Percentiles rank a stretch among this genome's conserved stretches.
Conservation (phyloP, 2,329 filamentous ascomycete species). For the Aspergillus sp. region DNA sequence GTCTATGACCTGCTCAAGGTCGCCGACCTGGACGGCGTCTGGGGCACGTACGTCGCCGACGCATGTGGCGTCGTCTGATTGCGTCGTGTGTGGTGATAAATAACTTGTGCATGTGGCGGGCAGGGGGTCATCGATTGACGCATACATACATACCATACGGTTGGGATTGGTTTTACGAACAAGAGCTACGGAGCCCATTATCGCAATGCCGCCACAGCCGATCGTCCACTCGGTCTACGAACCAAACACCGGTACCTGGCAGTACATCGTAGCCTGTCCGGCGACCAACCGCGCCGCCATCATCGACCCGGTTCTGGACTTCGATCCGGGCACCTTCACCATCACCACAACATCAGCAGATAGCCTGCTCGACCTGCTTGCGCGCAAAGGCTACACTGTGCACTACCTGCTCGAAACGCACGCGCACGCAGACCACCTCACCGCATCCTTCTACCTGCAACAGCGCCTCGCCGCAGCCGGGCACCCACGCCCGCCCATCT, state of each 20-base stretch:
- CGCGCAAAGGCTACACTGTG: conserved; percentile 45
- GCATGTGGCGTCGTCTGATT: neutral
- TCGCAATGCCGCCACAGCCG: conserved; percentile 29
- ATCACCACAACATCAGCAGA: conserved; percentile 54
- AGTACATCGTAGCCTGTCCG: conserved; percentile 58
- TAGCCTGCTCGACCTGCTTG: conserved; percentile 43
- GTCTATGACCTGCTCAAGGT: neutral
- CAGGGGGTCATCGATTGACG: neutral
- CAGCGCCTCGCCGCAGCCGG: conserved; percentile 30
- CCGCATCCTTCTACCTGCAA: conserved; percentile 57
- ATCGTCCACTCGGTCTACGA: conserved; percentile 42
- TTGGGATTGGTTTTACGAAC: too few relatives aligned
- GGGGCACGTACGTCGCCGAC: neutral
- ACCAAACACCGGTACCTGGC: conserved; percentile 52
- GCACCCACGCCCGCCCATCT: conserved; percentile 44
- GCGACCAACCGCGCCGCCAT: conserved; percentile 48
- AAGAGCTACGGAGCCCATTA: too few relatives aligned
- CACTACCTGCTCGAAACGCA: conserved; percentile 59
- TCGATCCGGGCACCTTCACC: conserved; percentile 37
- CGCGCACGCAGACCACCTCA: conserved; percentile 59
- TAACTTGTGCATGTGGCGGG: neutral
- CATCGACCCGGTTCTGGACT: conserved; percentile 61
- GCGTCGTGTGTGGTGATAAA: neutral
- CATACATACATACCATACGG: too few relatives aligned
- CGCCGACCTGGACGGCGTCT: conserved; percentile 2